Percentiles rank a stretch among this genome's conserved stretches.
These are phyloP conservation scores for Gardenia jasminoides DNA, from an alignment of 257 asterid genomes.

Conservation along the genomic window DNA sequence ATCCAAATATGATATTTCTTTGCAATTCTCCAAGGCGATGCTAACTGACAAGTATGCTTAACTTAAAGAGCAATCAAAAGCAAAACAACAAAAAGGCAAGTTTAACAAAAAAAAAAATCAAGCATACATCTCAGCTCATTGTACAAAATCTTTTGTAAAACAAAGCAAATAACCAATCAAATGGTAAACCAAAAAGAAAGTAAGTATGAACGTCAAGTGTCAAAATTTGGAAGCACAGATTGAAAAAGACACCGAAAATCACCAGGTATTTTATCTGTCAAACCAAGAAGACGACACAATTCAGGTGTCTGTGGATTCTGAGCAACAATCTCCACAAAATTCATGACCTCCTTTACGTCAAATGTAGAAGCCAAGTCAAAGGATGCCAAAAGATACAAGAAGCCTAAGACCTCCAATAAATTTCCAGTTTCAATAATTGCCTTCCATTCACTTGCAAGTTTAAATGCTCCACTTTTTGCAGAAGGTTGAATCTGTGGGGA, in stretches of 20 bases:
- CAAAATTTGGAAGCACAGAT: neutral
- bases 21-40: too few species aligned
- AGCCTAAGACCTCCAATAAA: slow-evolving; percentile 33
- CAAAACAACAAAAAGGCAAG: neutral
- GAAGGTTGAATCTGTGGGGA: slow-evolving; percentile 36
- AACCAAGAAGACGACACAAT: slow-evolving; percentile 31
- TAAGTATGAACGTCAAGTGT: neutral
- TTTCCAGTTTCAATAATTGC: slow-evolving; percentile 20
- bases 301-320: slow-evolving; percentile 37
- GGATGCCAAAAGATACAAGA: slow-evolving; percentile 51
- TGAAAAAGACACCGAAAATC: neutral
- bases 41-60: too few species aligned
- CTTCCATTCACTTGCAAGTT: slow-evolving; percentile 48
- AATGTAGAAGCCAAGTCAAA: slow-evolving; percentile 40
- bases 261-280: slow-evolving; percentile 26
- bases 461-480: slow-evolving; percentile 36
- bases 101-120: neutral
- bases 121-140: neutral
- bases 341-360: slow-evolving; percentile 33
- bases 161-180: neutral
- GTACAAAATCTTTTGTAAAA: neutral
- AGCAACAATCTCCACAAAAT: slow-evolving; percentile 25
- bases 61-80: neutral
- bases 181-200: neutral
- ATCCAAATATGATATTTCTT: too few species aligned